Conservation (phyloP, 2,329 filamentous ascomycete species). For the Beauveria sp. region DNA sequence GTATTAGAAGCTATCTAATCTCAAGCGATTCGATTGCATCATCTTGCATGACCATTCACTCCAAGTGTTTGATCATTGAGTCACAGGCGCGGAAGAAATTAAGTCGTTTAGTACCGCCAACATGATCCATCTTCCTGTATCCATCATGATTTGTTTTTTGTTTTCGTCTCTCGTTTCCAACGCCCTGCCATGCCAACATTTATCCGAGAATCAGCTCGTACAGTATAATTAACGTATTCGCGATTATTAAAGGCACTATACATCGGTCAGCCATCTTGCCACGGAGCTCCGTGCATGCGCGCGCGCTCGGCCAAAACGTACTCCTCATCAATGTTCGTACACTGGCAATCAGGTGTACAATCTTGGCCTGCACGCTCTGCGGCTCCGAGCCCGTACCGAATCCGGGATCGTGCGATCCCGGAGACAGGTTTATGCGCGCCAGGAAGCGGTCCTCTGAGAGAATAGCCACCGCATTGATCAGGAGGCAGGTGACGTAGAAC, state of each 20-base stretch:
- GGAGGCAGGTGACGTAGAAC: conserved; percentile 68
- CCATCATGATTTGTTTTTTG: background rate
- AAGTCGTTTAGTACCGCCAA: background rate
- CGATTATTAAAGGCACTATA: conserved; percentile 66
- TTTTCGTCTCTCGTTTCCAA: background rate
- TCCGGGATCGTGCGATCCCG: conserved; percentile 53
- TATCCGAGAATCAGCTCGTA: conserved; percentile 66
- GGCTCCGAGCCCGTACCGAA: conserved; percentile 62
- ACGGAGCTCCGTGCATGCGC: background rate
- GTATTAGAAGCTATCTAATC: conserved; percentile 10
- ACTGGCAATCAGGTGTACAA: conserved; percentile 75
- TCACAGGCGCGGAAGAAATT: background rate
- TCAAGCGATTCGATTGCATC: conserved; percentile 1
- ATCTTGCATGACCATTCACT: conserved; percentile 2
- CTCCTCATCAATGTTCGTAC: conserved; percentile 81
- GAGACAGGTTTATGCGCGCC: conserved; percentile 67
- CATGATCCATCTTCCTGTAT: background rate
- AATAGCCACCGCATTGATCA: conserved; percentile 80
- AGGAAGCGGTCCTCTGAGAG: conserved; percentile 85
- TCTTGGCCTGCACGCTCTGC: conserved; percentile 64
- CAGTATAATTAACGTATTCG: conserved; percentile 69
- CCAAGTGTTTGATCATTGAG: background rate
- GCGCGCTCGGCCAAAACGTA: conserved; percentile 38
- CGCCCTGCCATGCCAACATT: conserved; percentile 13
- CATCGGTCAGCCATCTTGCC: background rate